Percentiles rank a stretch among this genome's conserved stretches.
phyloP scores from a whole-genome alignment of 305 asterid genomes.

The Fraxinus latifolia region DNA sequence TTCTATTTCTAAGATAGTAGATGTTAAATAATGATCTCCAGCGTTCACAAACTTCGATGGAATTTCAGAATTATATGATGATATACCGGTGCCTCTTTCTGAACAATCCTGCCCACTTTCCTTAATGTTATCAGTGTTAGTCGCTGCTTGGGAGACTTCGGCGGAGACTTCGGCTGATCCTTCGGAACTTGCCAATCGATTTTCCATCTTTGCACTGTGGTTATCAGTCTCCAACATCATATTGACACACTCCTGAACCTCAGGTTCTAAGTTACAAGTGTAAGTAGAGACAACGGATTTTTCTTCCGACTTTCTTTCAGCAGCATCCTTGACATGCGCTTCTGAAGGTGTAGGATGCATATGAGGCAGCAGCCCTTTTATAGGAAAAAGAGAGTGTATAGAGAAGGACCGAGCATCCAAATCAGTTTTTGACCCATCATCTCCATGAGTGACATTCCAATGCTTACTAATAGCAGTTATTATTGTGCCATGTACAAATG shows the following conservation, averaged over 20 bases:
- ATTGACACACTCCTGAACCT: slow-evolving; percentile 30
- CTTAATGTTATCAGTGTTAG: slow-evolving; percentile 30
- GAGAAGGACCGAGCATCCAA: slow-evolving; percentile 36
- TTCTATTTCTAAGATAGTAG: slow-evolving; percentile 23
- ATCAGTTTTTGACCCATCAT: slow-evolving; percentile 44
- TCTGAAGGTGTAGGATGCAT: slow-evolving; percentile 31
- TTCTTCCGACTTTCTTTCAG: slow-evolving; percentile 36
- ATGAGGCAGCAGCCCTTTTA: slow-evolving; percentile 23
- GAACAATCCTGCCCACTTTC: slow-evolving; percentile 30
- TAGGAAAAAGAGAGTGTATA: slow-evolving; percentile 35
- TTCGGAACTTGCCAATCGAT: slow-evolving; percentile 58
- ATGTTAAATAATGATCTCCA: slow-evolving; percentile 28
- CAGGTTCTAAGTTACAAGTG: slow-evolving; percentile 41
- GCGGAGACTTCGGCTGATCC: slow-evolving; percentile 60
- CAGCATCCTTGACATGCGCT: slow-evolving; percentile 25
- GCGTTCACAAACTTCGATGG: slow-evolving; percentile 32
- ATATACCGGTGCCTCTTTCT: slow-evolving; percentile 31
- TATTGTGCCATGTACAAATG: slow-evolving; percentile 39
- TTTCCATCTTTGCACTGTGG: slow-evolving; percentile 41
- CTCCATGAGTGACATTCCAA: slow-evolving; percentile 51
- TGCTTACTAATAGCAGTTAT: slow-evolving; percentile 49
- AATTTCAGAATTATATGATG: slow-evolving; percentile 34
- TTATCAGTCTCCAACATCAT: slow-evolving; percentile 39
- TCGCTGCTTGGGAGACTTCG: slow-evolving; percentile 49
- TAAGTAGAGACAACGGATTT: slow-evolving; percentile 29